Percentiles rank a stretch among this genome's conserved stretches.
phyloP scores from a whole-genome alignment of 192 early-diverging fungal genomes.

The Gonapodya prolifera region DNA sequence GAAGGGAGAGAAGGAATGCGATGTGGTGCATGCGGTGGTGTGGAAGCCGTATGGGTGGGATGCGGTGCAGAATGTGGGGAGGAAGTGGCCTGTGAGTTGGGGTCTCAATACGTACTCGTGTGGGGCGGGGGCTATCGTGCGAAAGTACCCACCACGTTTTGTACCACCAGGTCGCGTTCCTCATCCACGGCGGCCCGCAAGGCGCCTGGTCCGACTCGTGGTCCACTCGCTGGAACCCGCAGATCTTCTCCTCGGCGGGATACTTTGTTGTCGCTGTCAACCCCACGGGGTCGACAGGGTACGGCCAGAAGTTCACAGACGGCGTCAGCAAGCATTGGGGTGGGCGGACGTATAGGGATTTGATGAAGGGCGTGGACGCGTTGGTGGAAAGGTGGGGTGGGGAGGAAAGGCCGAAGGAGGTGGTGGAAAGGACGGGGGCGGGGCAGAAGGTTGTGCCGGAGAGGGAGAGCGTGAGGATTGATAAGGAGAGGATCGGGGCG shows the following conservation, averaged over 20 bases:
- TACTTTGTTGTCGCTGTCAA: constrained; percentile 58
- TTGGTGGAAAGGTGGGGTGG: constrained; percentile 35
- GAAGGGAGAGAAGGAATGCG: constrained; percentile 19
- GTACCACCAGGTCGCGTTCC: constrained; percentile 39
- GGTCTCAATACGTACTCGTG: constrained; percentile 58
- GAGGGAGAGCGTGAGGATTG: constrained; percentile 30
- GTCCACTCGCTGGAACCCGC: constrained; percentile 60
- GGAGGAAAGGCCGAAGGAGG: no score
- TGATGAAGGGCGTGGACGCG: constrained; percentile 59
- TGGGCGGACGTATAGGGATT: constrained; percentile 54
- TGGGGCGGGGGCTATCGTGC: constrained; percentile 36
- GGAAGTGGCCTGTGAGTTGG: constrained; percentile 35
- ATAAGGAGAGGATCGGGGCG: constrained; percentile 36
- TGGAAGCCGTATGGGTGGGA: no score
- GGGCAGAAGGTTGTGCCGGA: no score
- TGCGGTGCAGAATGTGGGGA: constrained; percentile 17
- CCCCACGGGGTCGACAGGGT: constrained; percentile 66
- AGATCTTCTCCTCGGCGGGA: constrained; percentile 60
- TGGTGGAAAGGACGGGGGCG: no score
- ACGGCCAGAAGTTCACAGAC: constrained; percentile 63
- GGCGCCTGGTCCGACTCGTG: constrained; percentile 49
- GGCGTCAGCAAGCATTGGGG: constrained; percentile 67
- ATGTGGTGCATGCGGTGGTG: no score
- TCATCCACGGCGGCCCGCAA: constrained; percentile 78
- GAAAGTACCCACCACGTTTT: constrained; percentile 46